These are phyloP conservation scores for Penicillium herquei DNA, from an alignment of 495 filamentous ascomycete species.

Conservation along the genomic window DNA sequence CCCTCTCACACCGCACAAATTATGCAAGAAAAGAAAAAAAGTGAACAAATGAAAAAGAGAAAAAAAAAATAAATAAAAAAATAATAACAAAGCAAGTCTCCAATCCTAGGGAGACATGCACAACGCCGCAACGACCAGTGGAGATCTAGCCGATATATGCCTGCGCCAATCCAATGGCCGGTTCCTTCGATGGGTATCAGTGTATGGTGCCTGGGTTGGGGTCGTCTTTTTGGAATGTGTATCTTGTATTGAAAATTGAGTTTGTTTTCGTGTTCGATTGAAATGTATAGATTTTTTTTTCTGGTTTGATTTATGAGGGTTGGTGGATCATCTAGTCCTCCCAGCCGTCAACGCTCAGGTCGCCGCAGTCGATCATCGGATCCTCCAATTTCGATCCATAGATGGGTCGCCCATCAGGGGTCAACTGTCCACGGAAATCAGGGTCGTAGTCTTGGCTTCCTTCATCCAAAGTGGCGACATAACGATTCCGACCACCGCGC, in stretches of 20 bases:
- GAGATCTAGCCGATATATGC: constrained; percentile 22
- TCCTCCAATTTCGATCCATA: constrained; percentile 43
- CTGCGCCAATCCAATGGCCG: constrained; percentile 13
- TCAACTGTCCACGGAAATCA: constrained; percentile 47
- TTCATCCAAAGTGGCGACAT: constrained; percentile 47
- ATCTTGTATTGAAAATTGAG: background rate
- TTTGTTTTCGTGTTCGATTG: constrained; percentile 4
- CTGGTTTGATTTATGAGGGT: constrained; percentile 6
- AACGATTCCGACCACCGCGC: constrained; percentile 46
- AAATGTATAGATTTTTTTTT: constrained; percentile 8
- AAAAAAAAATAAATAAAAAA: constrained; percentile 11
- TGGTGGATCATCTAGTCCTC: constrained; percentile 23
- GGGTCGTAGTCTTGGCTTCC: constrained; percentile 45
- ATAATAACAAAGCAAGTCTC: constrained; percentile 21
- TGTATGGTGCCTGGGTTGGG: constrained; percentile 10
- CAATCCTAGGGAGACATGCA: constrained; percentile 27
- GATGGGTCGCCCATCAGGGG: constrained; percentile 42
- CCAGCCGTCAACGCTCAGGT: constrained; percentile 36
- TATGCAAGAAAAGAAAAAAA: constrained; percentile 25
- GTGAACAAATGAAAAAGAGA: constrained; percentile 8
- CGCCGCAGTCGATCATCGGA: constrained; percentile 32
- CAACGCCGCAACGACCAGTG: constrained; percentile 36
- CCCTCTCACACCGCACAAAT: constrained; percentile 20
- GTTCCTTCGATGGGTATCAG: constrained; percentile 32
- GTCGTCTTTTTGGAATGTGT: constrained; percentile 5